phyloP scores from a whole-genome alignment of 345 rosid species.

The Moricandia arvensis region DNA sequence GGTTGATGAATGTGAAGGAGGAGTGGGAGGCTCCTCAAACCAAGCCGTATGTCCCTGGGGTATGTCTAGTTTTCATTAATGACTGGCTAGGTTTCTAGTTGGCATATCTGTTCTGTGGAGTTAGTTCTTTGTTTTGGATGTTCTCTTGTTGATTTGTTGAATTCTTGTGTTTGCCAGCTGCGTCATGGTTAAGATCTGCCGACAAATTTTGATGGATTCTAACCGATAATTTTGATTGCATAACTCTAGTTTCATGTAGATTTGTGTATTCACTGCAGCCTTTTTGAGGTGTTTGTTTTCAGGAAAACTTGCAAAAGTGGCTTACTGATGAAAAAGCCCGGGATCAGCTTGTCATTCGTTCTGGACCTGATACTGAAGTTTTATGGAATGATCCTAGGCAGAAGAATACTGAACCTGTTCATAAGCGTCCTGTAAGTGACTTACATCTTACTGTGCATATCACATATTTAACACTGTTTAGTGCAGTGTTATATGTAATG shows the following conservation, averaged over 20 bases:
- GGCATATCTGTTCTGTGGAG: too few relatives aligned
- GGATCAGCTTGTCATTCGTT: constrained; percentile 89
- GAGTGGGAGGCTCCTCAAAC: constrained; percentile 88
- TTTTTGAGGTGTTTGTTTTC: constrained; percentile 10
- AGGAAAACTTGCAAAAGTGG: constrained; percentile 96
- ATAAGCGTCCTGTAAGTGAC: constrained; percentile 78
- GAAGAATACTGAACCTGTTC: constrained; percentile 83
- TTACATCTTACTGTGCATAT: background rate
- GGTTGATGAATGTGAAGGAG: constrained; percentile 77
- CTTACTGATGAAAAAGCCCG: constrained; percentile 90
- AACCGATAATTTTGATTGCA: too few relatives aligned
- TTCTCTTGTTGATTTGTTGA: too few relatives aligned
- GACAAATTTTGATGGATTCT: too few relatives aligned
- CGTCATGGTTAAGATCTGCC: too few relatives aligned
- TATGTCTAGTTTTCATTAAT: constrained; percentile 33
- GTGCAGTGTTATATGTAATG: background rate
- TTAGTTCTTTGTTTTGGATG: too few relatives aligned
- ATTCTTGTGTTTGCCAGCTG: too few relatives aligned
- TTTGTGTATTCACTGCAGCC: background rate
- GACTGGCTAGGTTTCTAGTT: background rate
- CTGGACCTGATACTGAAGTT: constrained; percentile 88
- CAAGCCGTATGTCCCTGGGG: constrained; percentile 80
- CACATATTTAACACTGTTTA: constrained; percentile 18
- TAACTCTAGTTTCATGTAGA: background rate
- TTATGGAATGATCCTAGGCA: constrained; percentile 95